Base-by-base conservation (phyloP, 768 basidiomycete species). In the Tylopilus subfusipes region DNA sequence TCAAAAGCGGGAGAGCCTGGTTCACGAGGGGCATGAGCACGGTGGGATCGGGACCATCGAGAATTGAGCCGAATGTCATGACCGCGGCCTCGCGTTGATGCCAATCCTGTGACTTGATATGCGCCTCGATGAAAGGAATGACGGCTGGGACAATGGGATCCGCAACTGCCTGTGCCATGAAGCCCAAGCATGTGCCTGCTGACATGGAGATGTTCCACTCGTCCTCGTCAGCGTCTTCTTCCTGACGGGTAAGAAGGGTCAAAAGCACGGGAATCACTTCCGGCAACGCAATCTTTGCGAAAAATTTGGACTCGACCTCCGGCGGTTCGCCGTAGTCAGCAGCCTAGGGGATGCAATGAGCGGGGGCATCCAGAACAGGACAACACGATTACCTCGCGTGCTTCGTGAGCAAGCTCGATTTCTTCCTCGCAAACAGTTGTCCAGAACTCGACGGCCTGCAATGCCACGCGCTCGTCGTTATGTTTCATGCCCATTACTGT, bases 141-240 rank as follows among this genome's bases (percentile, higher is more conserved):
- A 98, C 91, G 8, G 86, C 86, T 1, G 89, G 84, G 11, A 99
- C 96, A 60, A 99, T 90, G 13, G 82, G 77, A 67, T 99, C 96
- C 52, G 89, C 82, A 12, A 98, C 93, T 27, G 94, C 91, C 54
- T 88, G 86, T 0, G 97, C 93, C 57, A 98, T 83, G 49, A 93
- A 85, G 21, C 84, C 78, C 49, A 99, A 78, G 70, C 94, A 97
- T 2, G 92, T 95, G 21, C 88, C 93, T 11, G 93, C 95, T 19
- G 96, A 93, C 96, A 98, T 98, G 16, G 93, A 87, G 39, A 96
- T 84, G 65, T 96, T 96, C 97, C 97, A 99, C 69, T 99, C 97
- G 62, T 98, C 97, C 60, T 98, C 96, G 42, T 96, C 94, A 1
- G 93, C 93, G 61, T 98, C 93, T 67, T 98, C 97, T 63, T 95